Evolutionary conservation across 768 basidiomycete genomes (phyloP).

Genomic region (Naganishia friedmannii): DNA sequence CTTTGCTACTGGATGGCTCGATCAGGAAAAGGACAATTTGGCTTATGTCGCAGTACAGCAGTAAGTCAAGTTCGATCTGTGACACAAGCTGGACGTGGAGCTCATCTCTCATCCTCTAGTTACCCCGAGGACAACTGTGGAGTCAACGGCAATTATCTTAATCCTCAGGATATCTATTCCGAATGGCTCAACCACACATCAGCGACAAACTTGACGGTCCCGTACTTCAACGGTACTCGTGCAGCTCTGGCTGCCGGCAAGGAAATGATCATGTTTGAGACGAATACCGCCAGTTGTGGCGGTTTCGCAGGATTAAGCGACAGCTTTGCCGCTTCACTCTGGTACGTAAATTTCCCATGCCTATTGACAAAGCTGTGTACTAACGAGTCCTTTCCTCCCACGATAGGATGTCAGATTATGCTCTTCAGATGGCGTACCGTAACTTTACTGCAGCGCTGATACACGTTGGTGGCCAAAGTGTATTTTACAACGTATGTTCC

Average conservation of each 20-base stretch:
- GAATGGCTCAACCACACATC: conserved; percentile 64
- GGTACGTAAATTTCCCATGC: conserved; percentile 54
- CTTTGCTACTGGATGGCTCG: conserved; percentile 49
- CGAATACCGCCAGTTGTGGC: conserved; percentile 61
- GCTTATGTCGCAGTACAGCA: conserved; percentile 50
- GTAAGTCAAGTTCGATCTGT: conserved; percentile 34
- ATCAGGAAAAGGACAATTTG: conserved; percentile 41
- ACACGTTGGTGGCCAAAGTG: conserved; percentile 59
- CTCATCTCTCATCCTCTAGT: conserved; percentile 24
- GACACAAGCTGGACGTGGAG: neutral
- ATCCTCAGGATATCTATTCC: conserved; percentile 55
- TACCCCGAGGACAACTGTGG: conserved; percentile 52
- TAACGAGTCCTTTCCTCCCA: neutral
- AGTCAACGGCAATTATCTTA: conserved; percentile 42
- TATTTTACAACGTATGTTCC: conserved; percentile 58
- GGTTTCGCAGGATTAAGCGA: conserved; percentile 61
- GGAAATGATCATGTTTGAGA: conserved; percentile 67
- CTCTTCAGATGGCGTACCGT: conserved; percentile 60
- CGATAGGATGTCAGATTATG: conserved; percentile 57
- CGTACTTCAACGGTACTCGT: conserved; percentile 59
- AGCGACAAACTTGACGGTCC: conserved; percentile 57
- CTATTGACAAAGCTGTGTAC: no score
- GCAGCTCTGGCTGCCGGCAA: conserved; percentile 53
- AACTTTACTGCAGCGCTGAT: conserved; percentile 60
- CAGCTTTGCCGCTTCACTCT: conserved; percentile 62